Base-by-base conservation (phyloP, 768 basidiomycete species). In the Clavulina sp. region DNA sequence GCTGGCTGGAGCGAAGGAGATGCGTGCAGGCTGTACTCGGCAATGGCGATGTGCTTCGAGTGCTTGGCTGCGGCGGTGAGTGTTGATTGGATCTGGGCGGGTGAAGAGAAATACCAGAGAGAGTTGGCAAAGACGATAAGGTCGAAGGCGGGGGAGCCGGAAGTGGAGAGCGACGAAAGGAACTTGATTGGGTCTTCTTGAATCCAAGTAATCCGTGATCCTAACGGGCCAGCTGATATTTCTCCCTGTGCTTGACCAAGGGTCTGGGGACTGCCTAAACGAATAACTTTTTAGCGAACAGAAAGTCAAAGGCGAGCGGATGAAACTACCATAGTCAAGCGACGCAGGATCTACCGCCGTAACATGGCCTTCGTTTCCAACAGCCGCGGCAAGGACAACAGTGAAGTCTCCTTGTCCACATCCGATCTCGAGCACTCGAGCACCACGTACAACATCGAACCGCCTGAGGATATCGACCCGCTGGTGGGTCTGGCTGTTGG, bases 401-500 rank as follows among this genome's bases (percentile, higher is more conserved):
- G 69, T 70, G 49, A 62, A 64, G 51, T 70, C 69, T 16, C 69
- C 69, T 50, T 69, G 69, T 2, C 69, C 69, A 52, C 68, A 69
- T 4, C 69, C 69, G 1, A 70, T 56, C 52, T 70, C 69, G 1
- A 70, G 58, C 4, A 70, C 61, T 5, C 55, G 57, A 23, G 58
- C 57, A 2, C 66, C 68, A 0, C 28, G 47, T 7, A 52, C 2
- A 47, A 69, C 64, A 6, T 57, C 53, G 63, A 63, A 68, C 5
- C 57, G 55, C 5, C 52, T 50, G 26, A 67, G 52, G n/a, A 68
- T 59, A 24, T 58, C 54, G 36, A 68, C 54, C 29, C 68, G 66
- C 46, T 70, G 65, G 46, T 63, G 54, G 19, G 48, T 32, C n/a
- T n/a, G n/a, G n/a, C n/a, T n/a, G n/a, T n/a, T n/a, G n/a, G n/a